Evolutionary conservation across 2,329 filamentous ascomycete species (phyloP).

Genomic region (Trichophyton rubrum): DNA sequence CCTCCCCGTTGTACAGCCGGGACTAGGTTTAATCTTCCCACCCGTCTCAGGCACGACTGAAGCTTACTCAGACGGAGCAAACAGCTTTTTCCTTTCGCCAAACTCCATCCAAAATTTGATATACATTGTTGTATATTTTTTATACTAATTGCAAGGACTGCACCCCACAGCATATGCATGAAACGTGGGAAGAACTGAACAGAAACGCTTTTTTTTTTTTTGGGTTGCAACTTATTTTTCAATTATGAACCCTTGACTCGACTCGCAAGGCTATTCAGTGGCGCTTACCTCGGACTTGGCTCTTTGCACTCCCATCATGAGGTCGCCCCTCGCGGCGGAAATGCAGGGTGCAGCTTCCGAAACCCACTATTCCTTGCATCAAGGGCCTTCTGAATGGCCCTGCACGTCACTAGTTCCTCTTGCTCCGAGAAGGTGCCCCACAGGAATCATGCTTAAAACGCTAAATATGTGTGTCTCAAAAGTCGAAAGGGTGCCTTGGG

Average conservation of each 20-base stretch:
- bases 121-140: not conserved
- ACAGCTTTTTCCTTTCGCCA: not conserved
- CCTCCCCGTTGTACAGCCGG: not conserved
- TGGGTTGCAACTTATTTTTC: not conserved
- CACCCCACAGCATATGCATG: not conserved
- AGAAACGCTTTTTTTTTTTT: not conserved
- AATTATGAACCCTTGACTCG: not conserved
- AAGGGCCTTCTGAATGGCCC: not conserved
- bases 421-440: not conserved
- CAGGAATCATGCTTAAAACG: not conserved
- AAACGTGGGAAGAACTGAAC: slow-evolving; percentile 1
- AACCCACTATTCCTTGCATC: slow-evolving; percentile 2
- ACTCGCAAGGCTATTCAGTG: slow-evolving; percentile 1
- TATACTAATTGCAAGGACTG: not conserved
- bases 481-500: not conserved
- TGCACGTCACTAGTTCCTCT: not conserved
- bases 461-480: slow-evolving; percentile 1
- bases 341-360: not conserved
- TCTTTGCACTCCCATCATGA: not conserved
- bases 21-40: not conserved
- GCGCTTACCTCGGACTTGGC: slow-evolving; percentile 6
- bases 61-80: not conserved
- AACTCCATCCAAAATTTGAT: not conserved
- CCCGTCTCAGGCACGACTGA: not conserved
- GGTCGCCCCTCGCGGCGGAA: slow-evolving; percentile 1